Conservation (phyloP, 805 yeast species). For the Saturnispora besseyi region DNA sequence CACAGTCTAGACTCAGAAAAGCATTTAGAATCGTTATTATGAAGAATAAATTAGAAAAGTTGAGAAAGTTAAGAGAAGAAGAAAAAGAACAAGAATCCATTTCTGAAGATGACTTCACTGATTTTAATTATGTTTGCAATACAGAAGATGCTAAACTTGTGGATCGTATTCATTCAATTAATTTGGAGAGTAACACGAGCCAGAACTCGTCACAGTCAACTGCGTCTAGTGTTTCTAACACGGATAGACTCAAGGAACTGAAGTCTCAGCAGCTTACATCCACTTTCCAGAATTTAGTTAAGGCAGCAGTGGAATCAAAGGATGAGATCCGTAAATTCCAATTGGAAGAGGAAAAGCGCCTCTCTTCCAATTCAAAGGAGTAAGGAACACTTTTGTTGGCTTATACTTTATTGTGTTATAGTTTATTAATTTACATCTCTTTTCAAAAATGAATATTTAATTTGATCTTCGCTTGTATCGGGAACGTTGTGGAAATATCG, state of each 20-base stretch:
- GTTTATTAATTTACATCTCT: no score
- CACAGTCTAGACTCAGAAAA: slow-evolving; percentile 73
- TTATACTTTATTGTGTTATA: no score
- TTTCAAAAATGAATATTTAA: no score
- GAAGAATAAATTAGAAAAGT: slow-evolving; percentile 66
- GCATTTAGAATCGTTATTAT: slow-evolving; percentile 80
- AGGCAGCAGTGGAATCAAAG: slow-evolving; percentile 26
- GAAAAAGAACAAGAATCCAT: slow-evolving; percentile 42
- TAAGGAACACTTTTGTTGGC: background rate
- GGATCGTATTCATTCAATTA: slow-evolving; percentile 13
- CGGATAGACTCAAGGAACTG: background rate
- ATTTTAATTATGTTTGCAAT: slow-evolving; percentile 24
- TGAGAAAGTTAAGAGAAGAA: slow-evolving; percentile 52
- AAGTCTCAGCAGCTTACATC: slow-evolving; percentile 23
- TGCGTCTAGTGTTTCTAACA: background rate
- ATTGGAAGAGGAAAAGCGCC: slow-evolving; percentile 15
- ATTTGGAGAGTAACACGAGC: background rate
- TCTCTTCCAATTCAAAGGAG: background rate
- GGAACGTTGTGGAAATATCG: no score
- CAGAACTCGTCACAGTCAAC: background rate
- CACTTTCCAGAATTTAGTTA: slow-evolving; percentile 26
- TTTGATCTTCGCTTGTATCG: no score
- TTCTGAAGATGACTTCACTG: slow-evolving; percentile 27
- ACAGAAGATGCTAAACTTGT: slow-evolving; percentile 38
- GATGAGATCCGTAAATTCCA: slow-evolving; percentile 24